Conservation (phyloP, 1,284 basidiomycete genomes). For the Boletus semigastroideus region DNA sequence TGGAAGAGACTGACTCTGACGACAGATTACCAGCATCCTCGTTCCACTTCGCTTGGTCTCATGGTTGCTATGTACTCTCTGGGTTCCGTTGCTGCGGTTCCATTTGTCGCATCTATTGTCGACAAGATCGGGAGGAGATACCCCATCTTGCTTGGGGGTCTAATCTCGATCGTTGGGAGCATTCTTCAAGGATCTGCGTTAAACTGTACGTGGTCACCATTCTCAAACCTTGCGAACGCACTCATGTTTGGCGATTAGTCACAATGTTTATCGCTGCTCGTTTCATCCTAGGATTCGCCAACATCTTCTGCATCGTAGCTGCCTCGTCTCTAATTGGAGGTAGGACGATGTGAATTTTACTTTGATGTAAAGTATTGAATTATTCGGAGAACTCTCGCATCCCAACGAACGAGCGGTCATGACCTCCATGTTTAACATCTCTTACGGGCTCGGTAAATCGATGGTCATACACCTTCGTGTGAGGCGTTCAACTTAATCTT, state of each 20-base stretch:
- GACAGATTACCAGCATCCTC: conserved; percentile 20
- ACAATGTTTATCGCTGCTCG: conserved; percentile 10
- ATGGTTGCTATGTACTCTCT: conserved; percentile 6
- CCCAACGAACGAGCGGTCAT: conserved; percentile 22
- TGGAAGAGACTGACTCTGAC: neutral
- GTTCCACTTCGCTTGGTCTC: conserved; percentile 18
- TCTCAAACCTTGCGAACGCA: neutral
- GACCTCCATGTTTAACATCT: conserved; percentile 8
- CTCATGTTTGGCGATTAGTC: conserved; percentile 6
- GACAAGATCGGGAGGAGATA: conserved; percentile 18
- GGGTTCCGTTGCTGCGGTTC: neutral
- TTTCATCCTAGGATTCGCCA: conserved; percentile 7
- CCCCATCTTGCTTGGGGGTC: neutral
- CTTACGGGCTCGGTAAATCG: conserved; percentile 10
- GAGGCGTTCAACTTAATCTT: neutral
- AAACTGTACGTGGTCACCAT: neutral
- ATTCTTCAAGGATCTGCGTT: neutral
- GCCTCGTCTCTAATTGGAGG: conserved; percentile 21
- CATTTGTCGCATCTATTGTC: conserved; percentile 2
- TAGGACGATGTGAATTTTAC: neutral
- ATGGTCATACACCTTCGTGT: neutral
- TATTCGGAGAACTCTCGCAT: conserved; percentile 20
- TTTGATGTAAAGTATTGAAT: neutral
- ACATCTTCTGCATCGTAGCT: conserved; percentile 5
- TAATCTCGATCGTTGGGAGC: neutral